Evolutionary conservation across 768 basidiomycete species (phyloP).

Genomic region (Lentinula guzmanii): DNA sequence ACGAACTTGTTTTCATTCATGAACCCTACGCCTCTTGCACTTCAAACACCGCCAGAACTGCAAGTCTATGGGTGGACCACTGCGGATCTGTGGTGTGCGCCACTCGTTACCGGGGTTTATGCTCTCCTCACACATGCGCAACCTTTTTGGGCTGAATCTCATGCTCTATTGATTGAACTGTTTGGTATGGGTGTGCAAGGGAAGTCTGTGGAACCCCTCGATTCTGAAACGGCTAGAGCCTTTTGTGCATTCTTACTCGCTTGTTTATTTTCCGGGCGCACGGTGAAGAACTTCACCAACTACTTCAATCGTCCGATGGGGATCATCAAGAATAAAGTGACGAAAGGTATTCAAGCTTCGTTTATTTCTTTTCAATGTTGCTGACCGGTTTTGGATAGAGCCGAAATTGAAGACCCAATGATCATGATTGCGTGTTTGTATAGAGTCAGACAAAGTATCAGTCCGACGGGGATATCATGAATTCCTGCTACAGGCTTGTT

Average conservation of each 20-base stretch:
- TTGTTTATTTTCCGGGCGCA: conserved; percentile 54
- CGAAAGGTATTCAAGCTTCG: background rate
- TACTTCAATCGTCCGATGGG: background rate
- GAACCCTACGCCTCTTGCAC: conserved; percentile 58
- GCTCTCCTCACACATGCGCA: conserved; percentile 83
- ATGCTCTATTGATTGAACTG: conserved; percentile 39
- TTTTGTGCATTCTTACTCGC: conserved; percentile 64
- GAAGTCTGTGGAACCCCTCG: conserved; percentile 40
- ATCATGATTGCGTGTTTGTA: background rate
- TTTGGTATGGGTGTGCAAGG: conserved; percentile 31
- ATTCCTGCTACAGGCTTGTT: too few species aligned
- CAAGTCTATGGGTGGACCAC: conserved; percentile 81
- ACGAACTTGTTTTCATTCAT: conserved; percentile 71
- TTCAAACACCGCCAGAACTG: conserved; percentile 78
- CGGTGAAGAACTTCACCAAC: conserved; percentile 56
- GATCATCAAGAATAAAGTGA: background rate
- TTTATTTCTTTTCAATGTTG: background rate
- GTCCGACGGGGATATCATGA: too few species aligned
- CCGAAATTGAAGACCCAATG: conserved; percentile 4
- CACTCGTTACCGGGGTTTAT: conserved; percentile 70
- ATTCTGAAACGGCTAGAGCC: conserved; percentile 62
- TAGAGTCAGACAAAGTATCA: too few species aligned
- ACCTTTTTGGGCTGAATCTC: conserved; percentile 70
- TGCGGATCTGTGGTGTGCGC: conserved; percentile 82
- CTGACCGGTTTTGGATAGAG: background rate